Evolutionary conservation across 1,139 yeast genomes (phyloP).

Genomic region (Suhomyces panamericanus): DNA sequence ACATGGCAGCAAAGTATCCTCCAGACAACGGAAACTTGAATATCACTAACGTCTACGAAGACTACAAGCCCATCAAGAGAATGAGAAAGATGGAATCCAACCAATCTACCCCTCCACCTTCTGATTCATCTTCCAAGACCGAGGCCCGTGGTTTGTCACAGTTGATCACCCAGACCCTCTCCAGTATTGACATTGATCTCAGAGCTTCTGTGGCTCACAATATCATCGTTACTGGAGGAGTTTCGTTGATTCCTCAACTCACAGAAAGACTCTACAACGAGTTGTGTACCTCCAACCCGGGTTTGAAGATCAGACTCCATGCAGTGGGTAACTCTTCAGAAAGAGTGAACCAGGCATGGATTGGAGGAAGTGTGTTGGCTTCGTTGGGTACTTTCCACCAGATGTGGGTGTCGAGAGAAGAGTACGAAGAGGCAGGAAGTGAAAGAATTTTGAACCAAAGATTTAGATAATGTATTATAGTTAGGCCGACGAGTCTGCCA

Average conservation of each 20-base stretch:
- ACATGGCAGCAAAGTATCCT: conserved; percentile 30
- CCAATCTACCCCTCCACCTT: conserved; percentile 42
- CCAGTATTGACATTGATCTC: conserved; percentile 79
- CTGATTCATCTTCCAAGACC: conserved; percentile 15
- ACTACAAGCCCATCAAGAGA: conserved; percentile 73
- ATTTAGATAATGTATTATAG: conserved; percentile 49
- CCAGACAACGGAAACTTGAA: conserved; percentile 39
- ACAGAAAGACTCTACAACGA: conserved; percentile 81
- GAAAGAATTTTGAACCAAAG: conserved; percentile 74
- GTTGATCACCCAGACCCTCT: conserved; percentile 68
- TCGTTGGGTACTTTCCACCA: conserved; percentile 97
- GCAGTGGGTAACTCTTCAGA: conserved; percentile 86
- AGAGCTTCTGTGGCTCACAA: conserved; percentile 90
- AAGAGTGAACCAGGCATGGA: conserved; percentile 86
- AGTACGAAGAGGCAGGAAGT: conserved; percentile 88
- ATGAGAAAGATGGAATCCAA: conserved; percentile 46
- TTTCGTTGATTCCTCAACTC: conserved; percentile 83
- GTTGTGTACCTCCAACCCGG: conserved; percentile 73
- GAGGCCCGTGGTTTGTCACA: conserved; percentile 59
- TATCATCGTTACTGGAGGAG: conserved; percentile 88
- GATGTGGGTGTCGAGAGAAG: conserved; percentile 90
- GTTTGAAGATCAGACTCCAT: conserved; percentile 85
- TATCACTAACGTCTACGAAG: conserved; percentile 46
- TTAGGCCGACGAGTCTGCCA: background rate
- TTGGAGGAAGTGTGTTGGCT: conserved; percentile 91